Conservation (phyloP, 139 green algal genomes). For the Tetraselmis chui region DNA sequence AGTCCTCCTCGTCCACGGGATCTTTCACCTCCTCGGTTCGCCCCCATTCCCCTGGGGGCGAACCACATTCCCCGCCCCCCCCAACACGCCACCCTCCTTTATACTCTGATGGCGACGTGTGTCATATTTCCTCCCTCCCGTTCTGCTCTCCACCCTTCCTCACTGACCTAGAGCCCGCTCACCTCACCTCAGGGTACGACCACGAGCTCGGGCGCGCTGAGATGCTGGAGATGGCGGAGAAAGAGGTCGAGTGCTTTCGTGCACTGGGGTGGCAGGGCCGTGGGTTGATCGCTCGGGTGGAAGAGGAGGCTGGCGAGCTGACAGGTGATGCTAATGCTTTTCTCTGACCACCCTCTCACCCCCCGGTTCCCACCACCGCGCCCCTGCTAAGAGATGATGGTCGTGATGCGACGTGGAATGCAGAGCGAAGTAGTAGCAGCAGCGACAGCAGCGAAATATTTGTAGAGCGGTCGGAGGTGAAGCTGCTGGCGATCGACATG, state of each 20-base stretch:
- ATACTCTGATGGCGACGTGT: no score
- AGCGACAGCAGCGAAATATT: not conserved
- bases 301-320: not conserved
- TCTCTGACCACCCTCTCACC: no score
- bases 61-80: no score
- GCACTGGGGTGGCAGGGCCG: slow-evolving; percentile 63
- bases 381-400: no score
- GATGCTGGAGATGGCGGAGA: slow-evolving; percentile 51
- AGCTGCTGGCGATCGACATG: slow-evolving; percentile 71
- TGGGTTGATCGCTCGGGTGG: slow-evolving; percentile 53
- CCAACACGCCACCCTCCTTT: no score
- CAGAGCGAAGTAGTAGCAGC: not conserved
- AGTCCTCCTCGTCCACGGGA: slow-evolving; percentile 89
- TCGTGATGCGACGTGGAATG: not conserved
- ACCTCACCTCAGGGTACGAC: slow-evolving; percentile 49
- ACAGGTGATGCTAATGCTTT: not conserved
- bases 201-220: slow-evolving; percentile 64
- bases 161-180: no score
- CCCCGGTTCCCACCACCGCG: no score
- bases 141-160: no score
- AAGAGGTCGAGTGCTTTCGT: slow-evolving; percentile 56
- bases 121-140: no score
- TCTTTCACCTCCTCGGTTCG: slow-evolving; percentile 77
- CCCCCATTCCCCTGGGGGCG: no score
- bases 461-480: not conserved